Conservation (phyloP, 495 filamentous ascomycete genomes). For the Neohortaea acidophila region DNA sequence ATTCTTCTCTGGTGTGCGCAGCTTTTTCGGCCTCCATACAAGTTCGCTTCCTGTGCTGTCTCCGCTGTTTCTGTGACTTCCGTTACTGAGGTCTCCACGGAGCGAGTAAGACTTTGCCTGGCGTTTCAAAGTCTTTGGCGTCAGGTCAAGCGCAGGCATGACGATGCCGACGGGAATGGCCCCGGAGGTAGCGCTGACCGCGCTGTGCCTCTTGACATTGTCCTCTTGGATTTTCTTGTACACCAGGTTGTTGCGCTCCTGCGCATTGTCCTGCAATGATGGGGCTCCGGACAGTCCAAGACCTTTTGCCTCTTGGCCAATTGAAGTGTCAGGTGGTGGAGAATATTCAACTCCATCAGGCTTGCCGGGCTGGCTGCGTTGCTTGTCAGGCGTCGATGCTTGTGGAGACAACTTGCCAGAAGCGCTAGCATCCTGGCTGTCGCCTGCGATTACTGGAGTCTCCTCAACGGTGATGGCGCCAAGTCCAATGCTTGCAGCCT, state of each 20-base stretch:
- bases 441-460: too few relatives aligned
- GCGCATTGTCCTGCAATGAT: not conserved
- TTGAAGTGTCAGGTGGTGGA: too few relatives aligned
- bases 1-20: not conserved
- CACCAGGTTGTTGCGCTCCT: constrained; percentile 14
- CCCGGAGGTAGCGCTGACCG: constrained; percentile 2
- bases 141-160: not conserved
- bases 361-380: too few relatives aligned
- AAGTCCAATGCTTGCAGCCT: not conserved
- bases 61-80: not conserved
- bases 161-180: constrained; percentile 1
- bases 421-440: too few relatives aligned
- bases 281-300: constrained; percentile 1
- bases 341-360: too few relatives aligned
- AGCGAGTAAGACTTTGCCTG: constrained; percentile 1
- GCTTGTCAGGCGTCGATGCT: too few relatives aligned
- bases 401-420: too few relatives aligned
- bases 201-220: constrained; percentile 13
- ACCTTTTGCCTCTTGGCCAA: not conserved
- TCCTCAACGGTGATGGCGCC: not conserved
- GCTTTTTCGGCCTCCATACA: not conserved
- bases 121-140: constrained; percentile 2
- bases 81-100: not conserved
- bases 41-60: not conserved
- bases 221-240: constrained; percentile 17